These are phyloP conservation scores for Fusarium albosuccineum DNA, from an alignment of 2,329 filamentous ascomycete species.

Conservation along the genomic window DNA sequence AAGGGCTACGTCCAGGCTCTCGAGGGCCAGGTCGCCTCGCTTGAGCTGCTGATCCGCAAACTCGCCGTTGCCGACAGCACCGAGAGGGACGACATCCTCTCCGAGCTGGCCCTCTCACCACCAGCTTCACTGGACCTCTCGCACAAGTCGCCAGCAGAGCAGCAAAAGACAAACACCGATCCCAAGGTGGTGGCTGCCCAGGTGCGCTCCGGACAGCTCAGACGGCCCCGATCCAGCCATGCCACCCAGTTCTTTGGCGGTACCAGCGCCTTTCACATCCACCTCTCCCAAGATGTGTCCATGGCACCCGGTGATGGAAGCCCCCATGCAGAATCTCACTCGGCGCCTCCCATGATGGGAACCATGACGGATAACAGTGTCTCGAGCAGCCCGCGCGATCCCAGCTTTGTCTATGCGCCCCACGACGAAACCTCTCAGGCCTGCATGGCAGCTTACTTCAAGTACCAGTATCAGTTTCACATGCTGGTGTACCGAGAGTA, in stretches of 20 bases:
- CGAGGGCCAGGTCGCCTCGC: slow-evolving; percentile 60
- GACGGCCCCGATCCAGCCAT: slow-evolving; percentile 56
- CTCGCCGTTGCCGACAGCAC: slow-evolving; percentile 56
- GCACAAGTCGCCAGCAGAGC: slow-evolving; percentile 31
- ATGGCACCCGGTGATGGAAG: slow-evolving; percentile 28
- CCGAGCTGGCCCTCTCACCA: slow-evolving; percentile 50
- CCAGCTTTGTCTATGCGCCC: slow-evolving; percentile 55
- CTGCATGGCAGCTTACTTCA: slow-evolving; percentile 63
- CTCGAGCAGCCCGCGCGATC: slow-evolving; percentile 37
- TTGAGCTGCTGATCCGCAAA: slow-evolving; percentile 60
- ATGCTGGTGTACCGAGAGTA: slow-evolving; percentile 65
- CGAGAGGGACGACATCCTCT: slow-evolving; percentile 58
- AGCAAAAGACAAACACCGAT: slow-evolving; percentile 44
- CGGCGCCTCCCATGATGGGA: slow-evolving; percentile 21
- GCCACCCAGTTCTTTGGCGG: slow-evolving; percentile 62
- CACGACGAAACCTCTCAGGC: slow-evolving; percentile 59
- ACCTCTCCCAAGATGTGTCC: slow-evolving; percentile 48
- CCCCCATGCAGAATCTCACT: slow-evolving; percentile 29
- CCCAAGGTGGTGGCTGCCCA: slow-evolving; percentile 50
- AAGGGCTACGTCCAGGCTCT: slow-evolving; percentile 62
- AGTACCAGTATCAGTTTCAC: slow-evolving; percentile 61
- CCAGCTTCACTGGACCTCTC: slow-evolving; percentile 33
- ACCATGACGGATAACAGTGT: slow-evolving; percentile 25
- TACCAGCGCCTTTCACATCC: slow-evolving; percentile 61
- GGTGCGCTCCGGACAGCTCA: slow-evolving; percentile 51